Base-by-base conservation (phyloP, 768 basidiomycete genomes). In the Asterophora lycoperdoides region DNA sequence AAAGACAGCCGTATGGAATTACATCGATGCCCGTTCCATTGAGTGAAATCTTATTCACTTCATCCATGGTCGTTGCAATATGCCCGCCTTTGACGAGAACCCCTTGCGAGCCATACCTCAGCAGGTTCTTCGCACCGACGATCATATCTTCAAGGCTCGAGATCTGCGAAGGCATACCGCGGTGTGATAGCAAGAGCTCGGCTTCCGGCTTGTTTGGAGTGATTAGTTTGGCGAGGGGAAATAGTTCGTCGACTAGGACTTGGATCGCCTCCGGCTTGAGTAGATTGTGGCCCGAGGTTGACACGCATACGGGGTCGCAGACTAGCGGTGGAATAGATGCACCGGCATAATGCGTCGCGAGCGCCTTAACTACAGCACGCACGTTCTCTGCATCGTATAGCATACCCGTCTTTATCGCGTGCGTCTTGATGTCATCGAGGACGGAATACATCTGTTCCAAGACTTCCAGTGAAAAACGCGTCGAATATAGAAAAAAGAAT, bases 351-450 rank as follows among this genome's bases (percentile, higher is more conserved):
- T 73, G 68, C 0, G 55, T 36, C 36, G 64, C 74, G 36, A 93
- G 73, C 9, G 77, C 68, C 1, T 64, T 52, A 2, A 78, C 76
- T 3, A 91, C 74, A 0, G 75, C 70, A 9, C 61, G 66, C 18
- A 80, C 78, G 38, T 73, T 80, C 0, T 67, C 72, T 0, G 76
- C 70, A 50, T 85, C 78, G 57, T 76, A 84, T 0, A 97, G 74
- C 94, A 96, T 95, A 10, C 94, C 93, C 0, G 87, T 89, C 67
- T 97, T 97, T 56, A 96, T 79, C 1, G 83, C 86, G 33, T 74
- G 67, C 9, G 90, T 70, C 5, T 80, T 66, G 32, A 90, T 76
- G 60, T 96, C 93, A 10, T 75, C 73, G 20, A 94, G 61, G 3
- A 96, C 78, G 0, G 83, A 81, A 8, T 61, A 63, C 15, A 95